Percentiles rank a stretch among this genome's conserved stretches.
Conservation (phyloP, 108 stramenopile species). For the Skeletonema grethae region DNA sequence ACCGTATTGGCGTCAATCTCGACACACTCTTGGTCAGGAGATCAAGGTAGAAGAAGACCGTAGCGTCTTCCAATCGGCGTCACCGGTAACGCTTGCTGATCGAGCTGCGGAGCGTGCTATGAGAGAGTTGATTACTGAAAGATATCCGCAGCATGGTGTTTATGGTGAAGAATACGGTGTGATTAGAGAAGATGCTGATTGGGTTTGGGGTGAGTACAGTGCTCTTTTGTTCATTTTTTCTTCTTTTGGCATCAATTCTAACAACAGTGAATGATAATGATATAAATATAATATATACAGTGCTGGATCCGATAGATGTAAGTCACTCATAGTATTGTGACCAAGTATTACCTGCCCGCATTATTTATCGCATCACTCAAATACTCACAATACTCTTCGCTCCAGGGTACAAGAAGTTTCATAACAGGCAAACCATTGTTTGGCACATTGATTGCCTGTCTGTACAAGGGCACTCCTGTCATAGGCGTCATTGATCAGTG, state of each 20-base stretch:
- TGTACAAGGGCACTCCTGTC: conserved; percentile 37
- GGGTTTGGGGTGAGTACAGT: conserved; percentile 20
- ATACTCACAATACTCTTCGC: too few relatives aligned
- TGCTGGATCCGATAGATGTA: conserved; percentile 35
- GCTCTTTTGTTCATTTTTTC: background rate
- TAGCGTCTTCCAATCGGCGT: conserved; percentile 38
- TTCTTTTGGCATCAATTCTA: background rate
- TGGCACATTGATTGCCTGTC: conserved; percentile 31
- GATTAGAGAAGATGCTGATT: conserved; percentile 32
- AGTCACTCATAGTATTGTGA: too few relatives aligned
- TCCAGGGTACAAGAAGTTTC: conserved; percentile 29
- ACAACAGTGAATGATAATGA: background rate
- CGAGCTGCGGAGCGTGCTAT: conserved; percentile 44
- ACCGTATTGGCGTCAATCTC: conserved; percentile 47
- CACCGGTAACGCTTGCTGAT: conserved; percentile 43
- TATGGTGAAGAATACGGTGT: conserved; percentile 39
- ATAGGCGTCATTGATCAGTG: conserved; percentile 46
- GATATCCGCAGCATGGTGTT: conserved; percentile 25
- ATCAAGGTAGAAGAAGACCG: conserved; percentile 36
- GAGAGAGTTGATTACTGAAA: conserved; percentile 22
- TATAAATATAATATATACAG: background rate
- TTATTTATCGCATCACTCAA: too few relatives aligned
- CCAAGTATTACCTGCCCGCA: too few relatives aligned
- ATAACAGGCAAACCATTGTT: conserved; percentile 45
- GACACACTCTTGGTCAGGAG: conserved; percentile 34